Evolutionary conservation across 257 asterid species (phyloP).

Genomic region (Eustoma russellianum): DNA sequence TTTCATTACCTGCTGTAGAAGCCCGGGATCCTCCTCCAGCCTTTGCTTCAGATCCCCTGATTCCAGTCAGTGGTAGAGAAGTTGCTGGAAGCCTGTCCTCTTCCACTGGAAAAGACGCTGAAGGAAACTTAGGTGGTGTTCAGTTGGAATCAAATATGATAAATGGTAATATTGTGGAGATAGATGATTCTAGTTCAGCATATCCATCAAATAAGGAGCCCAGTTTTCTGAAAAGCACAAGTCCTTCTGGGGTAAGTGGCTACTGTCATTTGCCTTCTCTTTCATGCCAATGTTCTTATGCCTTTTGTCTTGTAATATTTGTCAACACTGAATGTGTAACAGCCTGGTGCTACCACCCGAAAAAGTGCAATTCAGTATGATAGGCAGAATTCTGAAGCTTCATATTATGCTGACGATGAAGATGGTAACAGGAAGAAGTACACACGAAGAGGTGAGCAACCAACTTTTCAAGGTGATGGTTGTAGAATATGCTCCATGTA

Average conservation of each 20-base stretch:
- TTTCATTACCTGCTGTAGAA: conserved; percentile 49
- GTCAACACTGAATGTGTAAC: conserved; percentile 10
- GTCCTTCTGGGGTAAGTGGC: conserved; percentile 67
- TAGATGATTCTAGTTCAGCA: conserved; percentile 47
- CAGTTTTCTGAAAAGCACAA: conserved; percentile 44
- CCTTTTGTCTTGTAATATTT: no score
- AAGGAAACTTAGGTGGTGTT: no score
- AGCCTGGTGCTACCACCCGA: conserved; percentile 86
- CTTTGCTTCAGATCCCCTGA: conserved; percentile 68
- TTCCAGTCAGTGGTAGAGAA: conserved; percentile 26
- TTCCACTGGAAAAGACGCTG: conserved; percentile 28
- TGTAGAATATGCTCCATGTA: no score
- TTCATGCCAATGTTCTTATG: neutral
- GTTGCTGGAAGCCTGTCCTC: conserved; percentile 23
- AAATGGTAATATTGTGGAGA: conserved; percentile 26
- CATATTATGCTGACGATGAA: conserved; percentile 86
- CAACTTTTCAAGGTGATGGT: neutral
- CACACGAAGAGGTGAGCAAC: conserved; percentile 62
- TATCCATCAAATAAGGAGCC: conserved; percentile 55
- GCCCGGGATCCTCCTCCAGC: conserved; percentile 76
- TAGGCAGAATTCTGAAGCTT: conserved; percentile 66
- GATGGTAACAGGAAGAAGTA: conserved; percentile 74
- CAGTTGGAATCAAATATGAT: neutral
- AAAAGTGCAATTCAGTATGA: conserved; percentile 58
- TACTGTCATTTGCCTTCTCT: neutral